A percentile compares a stretch with the other conserved stretches of the same genome.
Evolutionary conservation across 2,329 filamentous ascomycete genomes (phyloP).

Genomic region (Xylaria hypoxylon): DNA sequence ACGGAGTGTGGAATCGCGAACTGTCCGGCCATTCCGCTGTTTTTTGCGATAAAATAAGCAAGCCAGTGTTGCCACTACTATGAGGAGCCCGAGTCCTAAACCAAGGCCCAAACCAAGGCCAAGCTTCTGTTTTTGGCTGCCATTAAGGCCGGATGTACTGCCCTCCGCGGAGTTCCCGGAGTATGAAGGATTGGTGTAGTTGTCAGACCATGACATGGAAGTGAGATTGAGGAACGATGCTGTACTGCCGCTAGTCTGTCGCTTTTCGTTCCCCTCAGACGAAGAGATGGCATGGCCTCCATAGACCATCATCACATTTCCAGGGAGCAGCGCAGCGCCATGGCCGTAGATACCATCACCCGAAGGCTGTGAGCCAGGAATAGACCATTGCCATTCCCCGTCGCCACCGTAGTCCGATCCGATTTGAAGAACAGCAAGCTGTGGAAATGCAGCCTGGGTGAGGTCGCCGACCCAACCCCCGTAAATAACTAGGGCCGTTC

Average conservation of each 20-base stretch:
- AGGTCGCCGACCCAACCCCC: slow-evolving; percentile 95
- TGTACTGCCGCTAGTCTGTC: slow-evolving; percentile 47
- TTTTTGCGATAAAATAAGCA: slow-evolving; percentile 64
- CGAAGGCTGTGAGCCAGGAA: slow-evolving; percentile 65
- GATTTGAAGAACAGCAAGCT: slow-evolving; percentile 81
- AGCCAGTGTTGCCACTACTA: slow-evolving; percentile 60
- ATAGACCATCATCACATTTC: slow-evolving; percentile 76
- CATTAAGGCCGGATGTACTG: slow-evolving; percentile 19
- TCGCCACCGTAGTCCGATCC: slow-evolving; percentile 78
- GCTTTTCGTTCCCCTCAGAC: slow-evolving; percentile 50
- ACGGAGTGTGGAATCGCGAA: slow-evolving; percentile 60
- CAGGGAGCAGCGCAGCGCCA: slow-evolving; percentile 71
- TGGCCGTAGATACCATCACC: slow-evolving; percentile 69
- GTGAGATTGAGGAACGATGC: slow-evolving; percentile 68
- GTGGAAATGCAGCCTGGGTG: slow-evolving; percentile 79
- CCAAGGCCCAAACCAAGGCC: slow-evolving; percentile 74
- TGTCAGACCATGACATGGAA: slow-evolving; percentile 63
- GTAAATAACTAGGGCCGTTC: slow-evolving; percentile 79
- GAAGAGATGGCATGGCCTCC: slow-evolving; percentile 68
- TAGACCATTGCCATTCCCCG: slow-evolving; percentile 77
- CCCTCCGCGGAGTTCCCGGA: slow-evolving; percentile 26
- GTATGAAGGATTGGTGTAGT: slow-evolving; percentile 61
- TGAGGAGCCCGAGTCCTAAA: slow-evolving; percentile 70
- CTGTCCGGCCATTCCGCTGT: slow-evolving; percentile 52
- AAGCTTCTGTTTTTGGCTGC: slow-evolving; percentile 57